A percentile compares a stretch with the other conserved stretches of the same genome.
Conservation (phyloP, 305 asterid genomes). For the Withania somnifera region DNA sequence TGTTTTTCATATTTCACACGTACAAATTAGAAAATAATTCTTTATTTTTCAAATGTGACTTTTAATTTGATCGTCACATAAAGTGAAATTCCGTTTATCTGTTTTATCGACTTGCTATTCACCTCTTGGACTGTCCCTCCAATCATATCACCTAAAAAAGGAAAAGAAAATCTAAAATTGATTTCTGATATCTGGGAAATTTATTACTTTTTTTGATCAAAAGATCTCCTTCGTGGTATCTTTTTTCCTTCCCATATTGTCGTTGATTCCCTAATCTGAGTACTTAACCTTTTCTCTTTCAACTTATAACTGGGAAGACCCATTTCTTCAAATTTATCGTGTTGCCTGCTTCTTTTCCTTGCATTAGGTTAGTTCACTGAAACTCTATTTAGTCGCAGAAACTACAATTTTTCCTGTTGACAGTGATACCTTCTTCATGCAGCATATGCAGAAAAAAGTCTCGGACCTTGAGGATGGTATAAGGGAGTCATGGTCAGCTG, state of each 20-base stretch:
- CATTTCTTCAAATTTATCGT: neutral
- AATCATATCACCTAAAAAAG: neutral
- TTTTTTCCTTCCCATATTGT: neutral
- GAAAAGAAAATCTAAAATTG: neutral
- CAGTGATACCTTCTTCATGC: conserved; percentile 18
- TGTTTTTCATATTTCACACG: neutral
- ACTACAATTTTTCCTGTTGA: conserved; percentile 1
- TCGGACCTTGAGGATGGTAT: conserved; percentile 64
- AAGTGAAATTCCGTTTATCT: neutral
- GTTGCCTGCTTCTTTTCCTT: neutral
- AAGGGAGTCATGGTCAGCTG: conserved; percentile 63
- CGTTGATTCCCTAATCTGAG: neutral
- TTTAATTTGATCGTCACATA: neutral
- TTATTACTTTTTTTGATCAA: neutral
- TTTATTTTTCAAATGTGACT: neutral
- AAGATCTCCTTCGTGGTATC: neutral
- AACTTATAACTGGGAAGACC: neutral
- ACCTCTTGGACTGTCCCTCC: neutral
- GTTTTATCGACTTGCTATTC: too few species aligned
- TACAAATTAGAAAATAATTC: neutral
- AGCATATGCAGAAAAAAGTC: conserved; percentile 81
- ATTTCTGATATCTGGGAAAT: neutral
- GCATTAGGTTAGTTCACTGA: conserved; percentile 6
- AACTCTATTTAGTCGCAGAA: conserved; percentile 2
- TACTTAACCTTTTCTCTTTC: neutral